Conservation (phyloP, 352 stramenopile species). For the Globisporangium okanoganense region DNA sequence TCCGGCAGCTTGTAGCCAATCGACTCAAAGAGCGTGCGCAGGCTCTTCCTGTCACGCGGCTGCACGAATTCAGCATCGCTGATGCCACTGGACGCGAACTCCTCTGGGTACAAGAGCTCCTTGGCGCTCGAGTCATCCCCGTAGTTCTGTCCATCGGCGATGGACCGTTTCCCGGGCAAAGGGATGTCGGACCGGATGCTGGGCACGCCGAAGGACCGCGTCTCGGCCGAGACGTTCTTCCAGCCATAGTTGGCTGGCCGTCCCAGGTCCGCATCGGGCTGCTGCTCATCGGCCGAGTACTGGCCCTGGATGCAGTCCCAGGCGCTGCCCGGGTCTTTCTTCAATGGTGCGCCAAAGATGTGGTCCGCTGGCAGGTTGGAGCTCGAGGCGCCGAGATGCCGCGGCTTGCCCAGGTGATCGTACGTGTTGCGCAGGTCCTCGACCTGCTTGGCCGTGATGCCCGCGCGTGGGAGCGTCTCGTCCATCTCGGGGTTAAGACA, state of each 20-base stretch:
- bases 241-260: constrained; percentile 82
- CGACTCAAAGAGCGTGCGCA: constrained; percentile 63
- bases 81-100: constrained; percentile 79
- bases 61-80: constrained; percentile 82
- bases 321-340: constrained; percentile 47
- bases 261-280: constrained; percentile 80
- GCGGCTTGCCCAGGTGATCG: constrained; percentile 69
- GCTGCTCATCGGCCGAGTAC: constrained; percentile 79
- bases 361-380: constrained; percentile 38
- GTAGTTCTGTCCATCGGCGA: constrained; percentile 91
- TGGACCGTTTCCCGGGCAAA: constrained; percentile 55
- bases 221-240: constrained; percentile 65
- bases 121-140: constrained; percentile 80
- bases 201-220: constrained; percentile 74
- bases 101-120: constrained; percentile 80
- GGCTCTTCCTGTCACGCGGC: constrained; percentile 47
- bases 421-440: constrained; percentile 70
- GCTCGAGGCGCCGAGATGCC: constrained; percentile 46
- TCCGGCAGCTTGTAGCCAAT: constrained; percentile 61
- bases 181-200: constrained; percentile 86
- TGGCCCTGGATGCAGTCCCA: constrained; percentile 79
- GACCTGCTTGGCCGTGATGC: constrained; percentile 59
- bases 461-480: constrained; percentile 32
- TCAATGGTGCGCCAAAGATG: constrained; percentile 53
- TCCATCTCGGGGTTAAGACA: constrained; percentile 77